phyloP scores from a whole-genome alignment of 441 rosid genomes.

The Geranium incanum region DNA sequence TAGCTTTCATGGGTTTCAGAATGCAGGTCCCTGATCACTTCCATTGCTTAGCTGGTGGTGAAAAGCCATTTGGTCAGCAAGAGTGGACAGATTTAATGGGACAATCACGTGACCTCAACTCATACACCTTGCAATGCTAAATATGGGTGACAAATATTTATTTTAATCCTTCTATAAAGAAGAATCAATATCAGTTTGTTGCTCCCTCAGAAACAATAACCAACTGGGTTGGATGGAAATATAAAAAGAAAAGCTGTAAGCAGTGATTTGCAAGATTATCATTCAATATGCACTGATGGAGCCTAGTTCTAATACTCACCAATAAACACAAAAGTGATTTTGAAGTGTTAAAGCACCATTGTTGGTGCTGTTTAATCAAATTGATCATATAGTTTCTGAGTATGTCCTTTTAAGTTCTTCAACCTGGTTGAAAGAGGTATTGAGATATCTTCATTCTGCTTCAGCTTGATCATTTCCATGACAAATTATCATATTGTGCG shows the following conservation, averaged over 20 bases:
- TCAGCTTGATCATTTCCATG: no score
- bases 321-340: neutral
- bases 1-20: neutral
- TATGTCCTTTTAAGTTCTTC: neutral
- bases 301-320: neutral
- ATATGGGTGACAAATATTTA: neutral
- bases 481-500: no score
- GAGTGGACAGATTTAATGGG: neutral
- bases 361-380: neutral
- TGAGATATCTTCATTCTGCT: neutral
- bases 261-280: neutral
- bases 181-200: neutral
- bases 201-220: neutral
- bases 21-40: neutral
- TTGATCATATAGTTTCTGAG: neutral
- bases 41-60: neutral
- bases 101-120: neutral
- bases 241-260: neutral
- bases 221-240: neutral
- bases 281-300: neutral
- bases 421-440: neutral
- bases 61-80: slow-evolving; percentile 1
- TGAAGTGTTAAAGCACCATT: neutral
- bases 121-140: neutral
- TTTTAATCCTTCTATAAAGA: neutral